Base-by-base conservation (phyloP, 176 grass and related monocot genomes). In the Secale cereale region DNA sequence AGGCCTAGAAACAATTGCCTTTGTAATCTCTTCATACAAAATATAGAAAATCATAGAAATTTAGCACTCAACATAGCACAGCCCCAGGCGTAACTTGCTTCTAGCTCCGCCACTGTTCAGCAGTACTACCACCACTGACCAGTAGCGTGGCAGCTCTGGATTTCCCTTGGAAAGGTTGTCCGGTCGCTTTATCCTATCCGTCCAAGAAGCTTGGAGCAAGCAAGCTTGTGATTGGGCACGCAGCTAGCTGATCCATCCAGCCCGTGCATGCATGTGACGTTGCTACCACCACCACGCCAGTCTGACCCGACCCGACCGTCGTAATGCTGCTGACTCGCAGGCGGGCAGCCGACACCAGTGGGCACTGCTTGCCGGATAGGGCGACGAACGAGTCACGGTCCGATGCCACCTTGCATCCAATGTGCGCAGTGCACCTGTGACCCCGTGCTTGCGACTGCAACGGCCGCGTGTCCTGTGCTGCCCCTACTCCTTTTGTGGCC, bases 181-280 rank as follows among this genome's bases (percentile, higher is more conserved):
- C 48, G 71, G 74, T 60, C 84, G 27, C 74, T 90, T 90, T 79
- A 37, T 26, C 79, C 59, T 57, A 13, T 20, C 79, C 16, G 20
- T 28, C 73, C 84, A 59, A 59, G 45, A 83, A 79, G 65, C 84
- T 83, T 59, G 84, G 84, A 90, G 84, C 50, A 3, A 31, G 76
- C 35, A 15, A 9, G 52, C 19, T 3, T 4, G 56, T 50, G 81
- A 83, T 76, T 84, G 71, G 82, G 0, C 31, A 32, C 9, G 19
- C 19, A 56, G 50, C 50, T 50, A 4, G 46, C 46, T 56, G 17
- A 56, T 22, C 1, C 41, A 56, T 22, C 1, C 41, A 30, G 72
- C 45, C 12, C 22, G 2, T 12, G 35, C 35, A 40, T 65, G 72
- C 83, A 71, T 64, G 63, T 65, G 83, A 63, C 72, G 31, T 74